Conservation (phyloP, 2,329 filamentous ascomycete species). For the Nothopassalora personata region DNA sequence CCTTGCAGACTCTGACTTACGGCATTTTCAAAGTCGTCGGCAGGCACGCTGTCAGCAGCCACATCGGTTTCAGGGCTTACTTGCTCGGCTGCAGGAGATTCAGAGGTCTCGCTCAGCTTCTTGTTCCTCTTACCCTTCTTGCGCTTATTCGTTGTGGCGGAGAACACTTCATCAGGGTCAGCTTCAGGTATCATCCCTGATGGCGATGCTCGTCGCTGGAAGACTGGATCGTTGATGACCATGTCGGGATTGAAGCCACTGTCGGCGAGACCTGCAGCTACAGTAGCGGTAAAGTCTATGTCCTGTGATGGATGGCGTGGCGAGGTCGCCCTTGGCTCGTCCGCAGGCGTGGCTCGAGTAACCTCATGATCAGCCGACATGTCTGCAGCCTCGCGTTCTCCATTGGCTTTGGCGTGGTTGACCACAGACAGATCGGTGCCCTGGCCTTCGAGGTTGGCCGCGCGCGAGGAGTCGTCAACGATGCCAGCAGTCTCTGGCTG, state of each 20-base stretch:
- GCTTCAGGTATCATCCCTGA: constrained; percentile 28
- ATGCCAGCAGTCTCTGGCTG: not conserved
- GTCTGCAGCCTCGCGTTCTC: not conserved
- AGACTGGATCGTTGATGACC: constrained; percentile 40
- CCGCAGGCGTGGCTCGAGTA: not conserved
- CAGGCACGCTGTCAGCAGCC: constrained; percentile 4
- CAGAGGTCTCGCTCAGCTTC: constrained; percentile 6
- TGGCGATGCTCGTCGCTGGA: constrained; percentile 34
- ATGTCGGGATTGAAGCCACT: constrained; percentile 44
- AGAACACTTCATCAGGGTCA: constrained; percentile 29
- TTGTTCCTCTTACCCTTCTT: constrained; percentile 34
- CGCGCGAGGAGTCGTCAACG: not conserved
- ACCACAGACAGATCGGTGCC: too few relatives aligned
- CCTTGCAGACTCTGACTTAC: constrained; percentile 33
- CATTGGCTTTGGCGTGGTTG: not conserved
- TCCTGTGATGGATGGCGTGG: constrained; percentile 25
- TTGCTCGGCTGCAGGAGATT: not conserved
- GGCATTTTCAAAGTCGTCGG: constrained; percentile 32
- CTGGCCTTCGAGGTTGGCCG: not conserved
- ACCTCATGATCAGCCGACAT: not conserved
- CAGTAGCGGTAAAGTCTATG: constrained; percentile 44
- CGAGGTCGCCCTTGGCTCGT: not conserved
- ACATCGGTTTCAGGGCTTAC: not conserved
- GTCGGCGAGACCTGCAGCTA: constrained; percentile 43
- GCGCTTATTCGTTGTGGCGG: constrained; percentile 26